Evolutionary conservation across 805 yeast genomes (phyloP).

Genomic region (Starmerella powellii): DNA sequence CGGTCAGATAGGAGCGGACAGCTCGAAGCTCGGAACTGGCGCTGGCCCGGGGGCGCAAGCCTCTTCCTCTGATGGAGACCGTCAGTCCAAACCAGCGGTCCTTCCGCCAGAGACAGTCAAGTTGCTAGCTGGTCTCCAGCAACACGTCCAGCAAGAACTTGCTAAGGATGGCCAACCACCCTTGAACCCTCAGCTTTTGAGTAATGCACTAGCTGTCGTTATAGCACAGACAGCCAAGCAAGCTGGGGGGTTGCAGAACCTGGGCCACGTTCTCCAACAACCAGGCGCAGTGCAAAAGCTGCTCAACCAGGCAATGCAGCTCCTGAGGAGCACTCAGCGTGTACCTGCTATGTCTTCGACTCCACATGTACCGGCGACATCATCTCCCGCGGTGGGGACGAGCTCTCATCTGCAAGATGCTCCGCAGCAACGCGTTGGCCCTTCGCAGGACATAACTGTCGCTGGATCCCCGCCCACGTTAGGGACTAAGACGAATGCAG

Average conservation of each 20-base stretch:
- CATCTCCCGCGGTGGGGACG: background rate
- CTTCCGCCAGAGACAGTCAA: constrained; percentile 52
- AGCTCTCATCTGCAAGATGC: background rate
- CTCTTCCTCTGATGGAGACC: background rate
- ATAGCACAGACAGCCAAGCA: constrained; percentile 83
- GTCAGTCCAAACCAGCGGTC: constrained; percentile 11
- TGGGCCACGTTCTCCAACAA: constrained; percentile 19
- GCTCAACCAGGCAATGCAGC: constrained; percentile 18
- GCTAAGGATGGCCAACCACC: constrained; percentile 58
- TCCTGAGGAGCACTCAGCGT: constrained; percentile 18
- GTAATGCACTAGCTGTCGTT: constrained; percentile 86
- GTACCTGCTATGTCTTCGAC: constrained; percentile 18
- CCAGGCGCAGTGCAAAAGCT: constrained; percentile 20
- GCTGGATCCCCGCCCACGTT: too few relatives aligned
- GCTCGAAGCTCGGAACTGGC: too few relatives aligned
- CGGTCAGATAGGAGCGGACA: background rate
- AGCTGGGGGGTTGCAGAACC: constrained; percentile 26
- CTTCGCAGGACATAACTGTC: too few relatives aligned
- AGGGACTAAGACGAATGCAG: background rate
- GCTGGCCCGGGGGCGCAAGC: too few relatives aligned
- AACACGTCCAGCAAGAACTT: constrained; percentile 68
- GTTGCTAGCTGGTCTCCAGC: constrained; percentile 72
- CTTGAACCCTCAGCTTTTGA: constrained; percentile 69
- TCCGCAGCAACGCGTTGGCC: too few relatives aligned
- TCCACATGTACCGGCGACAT: constrained; percentile 4